Evolutionary conservation across 805 yeast species (phyloP), one percentile per base, ranked within the genome.

Genomic region (Saccharomycopsis microspora): DNA sequence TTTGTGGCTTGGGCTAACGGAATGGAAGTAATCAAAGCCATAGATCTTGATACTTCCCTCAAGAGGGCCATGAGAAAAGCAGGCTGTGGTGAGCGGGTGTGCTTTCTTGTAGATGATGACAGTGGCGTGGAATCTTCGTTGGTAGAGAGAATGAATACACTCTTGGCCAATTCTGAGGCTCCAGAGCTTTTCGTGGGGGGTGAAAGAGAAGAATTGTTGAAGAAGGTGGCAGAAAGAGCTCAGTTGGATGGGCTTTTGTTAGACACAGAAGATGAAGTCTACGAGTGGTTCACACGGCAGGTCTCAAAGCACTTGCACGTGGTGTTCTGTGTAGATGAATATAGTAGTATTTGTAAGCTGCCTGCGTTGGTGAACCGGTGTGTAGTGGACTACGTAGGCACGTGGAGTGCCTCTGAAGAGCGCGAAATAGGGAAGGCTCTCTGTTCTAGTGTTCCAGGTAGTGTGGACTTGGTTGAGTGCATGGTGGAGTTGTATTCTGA

Each of bases 1-100:
- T 90, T 90, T 70, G 96, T 85, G 4, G 78, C 95, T 0, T 90
- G 97, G 97, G 76, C 88, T 65, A 84, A 85, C 60, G 96, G 96
- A 0, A 58, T 85, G 19, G 72, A 68, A 31, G 69, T 79, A 0
- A 64, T 71, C 19, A 85, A 80, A 52, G 65, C 84, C 11, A 55
- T 55, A 0, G 84, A 87, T 44, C 89, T 90, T 62, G 95, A 87
- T 50, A 57, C 62, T 0, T 75, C 78, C 3, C 60, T 90, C 47
- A 71, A 84, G 48, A 65, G 64, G 0, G 60, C 85, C 0, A 64
- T 90, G 3, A 62, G 64, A 34, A 57, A 69, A 35, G 64, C 76
- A 11, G 78, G 80, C 39, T 63, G 72, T 10, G 85, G 83, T 4
- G 82, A 82, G 54, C 73, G 69, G 45, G 61, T 80, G 0, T 84